Percentiles rank a stretch among this genome's conserved stretches.
These are phyloP conservation scores for Beta corolliflora DNA, from an alignment of 179 eudicot genomes.

Conservation along the genomic window DNA sequence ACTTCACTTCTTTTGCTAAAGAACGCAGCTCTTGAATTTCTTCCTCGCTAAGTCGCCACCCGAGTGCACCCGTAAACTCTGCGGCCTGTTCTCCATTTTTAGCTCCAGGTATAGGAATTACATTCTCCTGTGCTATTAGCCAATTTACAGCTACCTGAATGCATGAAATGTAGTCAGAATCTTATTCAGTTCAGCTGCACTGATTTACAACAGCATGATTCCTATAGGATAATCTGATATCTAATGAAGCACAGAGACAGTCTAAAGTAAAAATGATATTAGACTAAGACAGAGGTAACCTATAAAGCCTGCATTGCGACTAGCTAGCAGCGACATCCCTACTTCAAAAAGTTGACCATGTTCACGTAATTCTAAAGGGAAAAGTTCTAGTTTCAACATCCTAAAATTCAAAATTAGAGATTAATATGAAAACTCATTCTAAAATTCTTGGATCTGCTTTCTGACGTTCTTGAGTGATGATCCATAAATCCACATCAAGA, in stretches of 20 bases:
- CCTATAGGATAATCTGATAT: background rate
- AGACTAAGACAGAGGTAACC: too few relatives aligned
- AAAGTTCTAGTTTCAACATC: too few relatives aligned
- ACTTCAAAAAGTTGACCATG: too few relatives aligned
- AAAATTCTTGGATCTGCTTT: too few relatives aligned
- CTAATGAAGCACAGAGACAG: too few relatives aligned
- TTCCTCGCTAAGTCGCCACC: conserved; percentile 66
- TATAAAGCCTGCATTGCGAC: too few relatives aligned
- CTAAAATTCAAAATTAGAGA: too few relatives aligned
- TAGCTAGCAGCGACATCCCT: too few relatives aligned
- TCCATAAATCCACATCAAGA: background rate
- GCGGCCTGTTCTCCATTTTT: conserved; percentile 79
- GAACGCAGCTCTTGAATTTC: conserved; percentile 78
- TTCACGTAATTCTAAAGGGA: too few relatives aligned
- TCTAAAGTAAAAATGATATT: too few relatives aligned
- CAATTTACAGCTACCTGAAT: conserved; percentile 82
- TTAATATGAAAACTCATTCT: too few relatives aligned
- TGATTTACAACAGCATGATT: background rate
- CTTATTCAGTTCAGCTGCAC: background rate
- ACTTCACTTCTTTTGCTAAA: conserved; percentile 59
- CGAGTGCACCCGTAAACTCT: conserved; percentile 85
- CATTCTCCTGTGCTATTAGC: conserved; percentile 86
- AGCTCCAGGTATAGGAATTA: conserved; percentile 94
- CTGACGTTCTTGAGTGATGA: too few relatives aligned
- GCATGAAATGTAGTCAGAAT: background rate